These are phyloP conservation scores for Penicillium longicatenatum DNA, from an alignment of 495 filamentous ascomycete species.

Conservation along the genomic window DNA sequence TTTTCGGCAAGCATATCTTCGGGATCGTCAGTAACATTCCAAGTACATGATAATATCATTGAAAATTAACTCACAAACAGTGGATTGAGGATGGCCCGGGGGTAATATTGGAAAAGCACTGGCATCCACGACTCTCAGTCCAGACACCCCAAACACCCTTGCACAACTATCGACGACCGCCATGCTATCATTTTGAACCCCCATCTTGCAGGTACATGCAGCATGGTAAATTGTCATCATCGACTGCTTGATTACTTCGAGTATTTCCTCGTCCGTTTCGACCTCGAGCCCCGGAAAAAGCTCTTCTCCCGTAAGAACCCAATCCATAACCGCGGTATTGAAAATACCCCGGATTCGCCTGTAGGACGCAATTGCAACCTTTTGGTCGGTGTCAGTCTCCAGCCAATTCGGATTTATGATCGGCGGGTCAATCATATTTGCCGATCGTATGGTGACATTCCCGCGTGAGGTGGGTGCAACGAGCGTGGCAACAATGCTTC, in stretches of 20 bases:
- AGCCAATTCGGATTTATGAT: slow-evolving; percentile 61
- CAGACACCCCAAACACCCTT: slow-evolving; percentile 52
- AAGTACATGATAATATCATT: neutral
- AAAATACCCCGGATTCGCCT: slow-evolving; percentile 49
- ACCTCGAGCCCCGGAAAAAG: slow-evolving; percentile 50
- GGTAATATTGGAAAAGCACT: slow-evolving; percentile 57
- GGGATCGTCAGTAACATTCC: slow-evolving; percentile 5
- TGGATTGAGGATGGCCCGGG: slow-evolving; percentile 58
- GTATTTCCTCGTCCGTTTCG: slow-evolving; percentile 53
- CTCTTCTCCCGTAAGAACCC: slow-evolving; percentile 48
- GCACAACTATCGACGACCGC: slow-evolving; percentile 57
- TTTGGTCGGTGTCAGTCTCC: slow-evolving; percentile 51
- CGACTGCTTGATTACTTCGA: slow-evolving; percentile 41
- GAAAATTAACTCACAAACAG: slow-evolving; percentile 44
- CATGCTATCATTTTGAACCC: slow-evolving; percentile 40
- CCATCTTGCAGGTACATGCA: slow-evolving; percentile 54
- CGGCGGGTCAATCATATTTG: slow-evolving; percentile 44
- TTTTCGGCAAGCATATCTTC: slow-evolving; percentile 62
- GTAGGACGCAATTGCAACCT: slow-evolving; percentile 53
- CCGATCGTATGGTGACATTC: slow-evolving; percentile 52
- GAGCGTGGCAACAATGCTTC: slow-evolving; percentile 41
- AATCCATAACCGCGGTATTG: slow-evolving; percentile 34
- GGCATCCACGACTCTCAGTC: slow-evolving; percentile 61
- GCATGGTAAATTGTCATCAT: slow-evolving; percentile 57
- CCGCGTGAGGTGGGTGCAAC: slow-evolving; percentile 53